Evolutionary conservation across 2,329 filamentous ascomycete species (phyloP), one percentile per base, ranked within the genome.

Genomic region (Nigrograna mackinnonii): DNA sequence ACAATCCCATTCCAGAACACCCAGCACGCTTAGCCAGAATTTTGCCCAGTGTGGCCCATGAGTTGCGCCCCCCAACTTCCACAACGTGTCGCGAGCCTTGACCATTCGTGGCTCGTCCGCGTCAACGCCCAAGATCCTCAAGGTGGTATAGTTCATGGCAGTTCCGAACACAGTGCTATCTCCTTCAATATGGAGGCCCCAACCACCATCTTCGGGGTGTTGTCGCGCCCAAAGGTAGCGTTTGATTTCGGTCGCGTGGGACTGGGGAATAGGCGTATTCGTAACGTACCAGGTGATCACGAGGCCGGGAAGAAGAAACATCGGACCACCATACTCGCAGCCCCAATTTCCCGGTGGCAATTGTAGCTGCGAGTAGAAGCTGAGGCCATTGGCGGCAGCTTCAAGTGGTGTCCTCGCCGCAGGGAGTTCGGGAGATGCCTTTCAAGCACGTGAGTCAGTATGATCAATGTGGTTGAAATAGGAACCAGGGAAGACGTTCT

Each of bases 301-400:
- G 17, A 96, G 67, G 33, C 92, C 89, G 0, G 92, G 90, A 1
- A 97, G 77, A 28, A 97, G 80, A 64, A 99, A 99, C 89, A 96
- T 92, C 4, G 94, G 94, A 0, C 94, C 94, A 41, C 94, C 94
- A 72, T 99, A 99, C 67, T 99, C 94, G 73, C 92, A 97, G 4
- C 79, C 94, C 94, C 94, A 99, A 62, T 96, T 89, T 4, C 94
- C 94, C 1, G 89, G 86, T 12, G 86, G 84, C 1, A 96, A 78
- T 67, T 99, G 94, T 18, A 97, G 80, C 50, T 92, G 82, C 43
- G 91, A 88, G 73, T 95, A 96, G 75, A 96, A 97, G 3, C 81
- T 75, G 40, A 97, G 78, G 26, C 87, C 91, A 72, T 99, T 99
- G 46, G 79, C 76, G 3, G 89, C 90, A 4, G 89, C 78, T 52